Evolutionary conservation across 148 eudicot species (phyloP), one percentile per base, ranked within the genome.

Genomic region (Spergularia marina): DNA sequence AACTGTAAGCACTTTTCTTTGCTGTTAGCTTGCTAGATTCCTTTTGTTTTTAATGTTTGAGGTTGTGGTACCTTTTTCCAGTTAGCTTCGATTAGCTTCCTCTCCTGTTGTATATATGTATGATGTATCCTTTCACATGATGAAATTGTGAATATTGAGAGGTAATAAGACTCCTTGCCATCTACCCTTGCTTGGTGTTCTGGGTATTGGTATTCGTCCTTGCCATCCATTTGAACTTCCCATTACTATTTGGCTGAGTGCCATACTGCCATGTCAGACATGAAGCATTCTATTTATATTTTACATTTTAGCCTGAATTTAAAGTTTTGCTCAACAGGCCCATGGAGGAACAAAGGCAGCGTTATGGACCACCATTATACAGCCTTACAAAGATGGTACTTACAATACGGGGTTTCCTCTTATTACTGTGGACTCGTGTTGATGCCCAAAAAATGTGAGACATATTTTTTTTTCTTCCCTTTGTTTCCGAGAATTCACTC

Each of bases 351-450:
- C 99, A 95, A 79, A 85, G 99, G 53, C 88, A 92, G 30, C 92
- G 99, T 41, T 95, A 95, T 82, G 99, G 99, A 76, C 99, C 99
- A 69, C 94, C 96, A 82, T 82, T 95, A 78, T 95, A 95, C 87
- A 87, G 89, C 82, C 97, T 95, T 68, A 90, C 99, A 20, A 78
- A 85, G 81, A 89, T 95, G 99, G 90, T 78, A 72, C 83, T 86
- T 72, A 81, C 79, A 61, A 88, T 95, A 71, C 87, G 96, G 34
- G 80, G 91, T 68, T 88, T 89, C 75, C 81, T 92, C 65, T 80
- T 83, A 74, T 78, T 95, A 47, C 73, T 85, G 53, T 89, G 95
- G 91, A 72, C 83, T 60, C 94, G 87, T 55, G 77, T 77, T 77
- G 92, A 89, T 76, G 81, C 75, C 82, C 79, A 75, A 75, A 91